Percentiles rank a stretch among this genome's conserved stretches.
Evolutionary conservation across 2,329 filamentous ascomycete species (phyloP).

Genomic region (Sporothrix brasiliensis): DNA sequence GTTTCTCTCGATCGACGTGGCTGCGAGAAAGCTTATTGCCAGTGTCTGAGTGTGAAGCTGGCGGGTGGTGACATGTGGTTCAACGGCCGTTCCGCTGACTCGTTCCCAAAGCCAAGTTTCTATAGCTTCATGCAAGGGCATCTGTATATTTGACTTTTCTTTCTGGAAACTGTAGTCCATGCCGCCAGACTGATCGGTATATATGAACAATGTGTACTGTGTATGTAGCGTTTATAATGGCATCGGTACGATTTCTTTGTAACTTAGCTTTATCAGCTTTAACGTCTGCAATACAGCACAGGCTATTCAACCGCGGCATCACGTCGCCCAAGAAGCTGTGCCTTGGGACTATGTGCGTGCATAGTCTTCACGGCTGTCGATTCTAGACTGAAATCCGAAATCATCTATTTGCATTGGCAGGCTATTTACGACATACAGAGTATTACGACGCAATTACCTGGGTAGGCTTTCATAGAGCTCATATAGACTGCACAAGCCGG

Average conservation of each 20-base stretch:
- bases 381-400: not conserved
- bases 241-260: no score
- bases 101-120: not conserved
- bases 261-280: no score
- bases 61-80: not conserved
- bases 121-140: not conserved
- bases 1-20: slow-evolving; percentile 5
- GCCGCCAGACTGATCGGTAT: no score
- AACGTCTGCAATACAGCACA: not conserved
- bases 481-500: not conserved
- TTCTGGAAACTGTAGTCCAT: no score
- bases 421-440: not conserved
- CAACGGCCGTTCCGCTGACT: not conserved
- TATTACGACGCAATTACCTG: not conserved
- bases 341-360: no score
- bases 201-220: no score
- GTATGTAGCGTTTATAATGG: no score
- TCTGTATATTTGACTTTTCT: not conserved
- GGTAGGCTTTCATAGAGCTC: not conserved
- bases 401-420: slow-evolving; percentile 11
- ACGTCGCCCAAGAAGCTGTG: no score
- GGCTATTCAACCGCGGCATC: not conserved
- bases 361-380: not conserved
- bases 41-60: not conserved
- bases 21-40: not conserved